Conservation (phyloP, 345 rosid genomes). For the Erysimum cheiranthoides region DNA sequence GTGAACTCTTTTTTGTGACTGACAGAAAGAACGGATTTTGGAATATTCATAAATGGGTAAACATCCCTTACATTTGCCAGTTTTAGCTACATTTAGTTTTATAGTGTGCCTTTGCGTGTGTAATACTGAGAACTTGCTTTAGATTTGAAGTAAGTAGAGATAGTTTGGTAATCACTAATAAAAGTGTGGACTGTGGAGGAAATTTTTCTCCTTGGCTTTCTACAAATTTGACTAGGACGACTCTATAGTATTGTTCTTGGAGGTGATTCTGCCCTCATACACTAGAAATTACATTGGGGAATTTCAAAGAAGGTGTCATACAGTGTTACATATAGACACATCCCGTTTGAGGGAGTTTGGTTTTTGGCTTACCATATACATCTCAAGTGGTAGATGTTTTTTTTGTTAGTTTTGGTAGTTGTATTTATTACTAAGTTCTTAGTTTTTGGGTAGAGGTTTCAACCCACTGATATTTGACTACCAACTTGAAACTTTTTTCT, state of each 20-base stretch:
- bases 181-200: neutral
- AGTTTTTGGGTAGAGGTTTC: constrained; percentile 1
- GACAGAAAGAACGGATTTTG: constrained; percentile 88
- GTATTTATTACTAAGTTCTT: constrained; percentile 5
- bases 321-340: neutral
- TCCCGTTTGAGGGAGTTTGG: neutral
- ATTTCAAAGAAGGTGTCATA: neutral
- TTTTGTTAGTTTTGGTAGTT: neutral
- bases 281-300: neutral
- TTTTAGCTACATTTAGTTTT: constrained; percentile 16
- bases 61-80: constrained; percentile 14
- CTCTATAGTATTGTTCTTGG: neutral
- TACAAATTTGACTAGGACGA: neutral
- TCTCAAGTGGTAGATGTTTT: neutral
- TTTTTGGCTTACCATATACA: neutral
- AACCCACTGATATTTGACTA: constrained; percentile 1
- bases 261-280: neutral
- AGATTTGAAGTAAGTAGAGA: neutral
- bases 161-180: neutral
- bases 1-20: constrained; percentile 81
- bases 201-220: neutral
- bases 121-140: constrained; percentile 13
- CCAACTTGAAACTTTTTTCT: constrained; percentile 20
- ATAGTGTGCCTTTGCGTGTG: constrained; percentile 6
- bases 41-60: constrained; percentile 96